Base-by-base conservation (phyloP, 345 rosid genomes). In the Lumnitzera racemosa region DNA sequence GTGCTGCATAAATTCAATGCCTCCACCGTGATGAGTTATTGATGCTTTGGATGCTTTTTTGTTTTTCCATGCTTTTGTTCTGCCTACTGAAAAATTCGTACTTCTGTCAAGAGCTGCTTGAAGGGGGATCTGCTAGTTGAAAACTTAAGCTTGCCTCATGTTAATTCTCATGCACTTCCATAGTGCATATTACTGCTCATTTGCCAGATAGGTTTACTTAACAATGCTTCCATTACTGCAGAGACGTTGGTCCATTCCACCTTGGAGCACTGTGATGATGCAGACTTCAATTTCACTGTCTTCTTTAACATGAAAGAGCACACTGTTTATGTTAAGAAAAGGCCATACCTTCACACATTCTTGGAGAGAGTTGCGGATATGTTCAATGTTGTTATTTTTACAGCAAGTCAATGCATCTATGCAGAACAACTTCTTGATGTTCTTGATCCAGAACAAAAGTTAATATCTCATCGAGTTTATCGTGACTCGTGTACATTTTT, bases 361-460 rank as follows among this genome's bases (percentile, higher is more conserved):
- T 79, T 91, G 83, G 84, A 88, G 81, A 86, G 81, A 80, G 96
- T 80, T 65, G 96, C 83, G 11, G 98, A 88, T 55, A 73, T 88
- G 85, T 91, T 91, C 77, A 87, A 83, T 68, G 83, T 91, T 49
- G 77, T 86, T 49, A 81, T 91, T 70, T 86, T 91, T 69, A 91
- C 98, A 15, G 98, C 98, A n/a, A 91, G 96, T 78, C 96, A 84
- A 72, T 86, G 91, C 84, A 86, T 86, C 70, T 91, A 91, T 52
- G 98, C 96, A 0, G 85, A 79, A 47, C 91, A 86, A 65, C 88
- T 91, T 62, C 70, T 91, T 59, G 96, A 91, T 78, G 73, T 84
- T 71, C 61, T 91, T 73, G 96, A 91, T 68, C 87, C 95, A 48
- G 83, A 80, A 15, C 78, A 79, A 71, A 83, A 83, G 78, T 64